Evolutionary conservation across 176 grass and related monocot species (phyloP), one percentile per base, ranked within the genome.

Genomic region (Carex parvula): DNA sequence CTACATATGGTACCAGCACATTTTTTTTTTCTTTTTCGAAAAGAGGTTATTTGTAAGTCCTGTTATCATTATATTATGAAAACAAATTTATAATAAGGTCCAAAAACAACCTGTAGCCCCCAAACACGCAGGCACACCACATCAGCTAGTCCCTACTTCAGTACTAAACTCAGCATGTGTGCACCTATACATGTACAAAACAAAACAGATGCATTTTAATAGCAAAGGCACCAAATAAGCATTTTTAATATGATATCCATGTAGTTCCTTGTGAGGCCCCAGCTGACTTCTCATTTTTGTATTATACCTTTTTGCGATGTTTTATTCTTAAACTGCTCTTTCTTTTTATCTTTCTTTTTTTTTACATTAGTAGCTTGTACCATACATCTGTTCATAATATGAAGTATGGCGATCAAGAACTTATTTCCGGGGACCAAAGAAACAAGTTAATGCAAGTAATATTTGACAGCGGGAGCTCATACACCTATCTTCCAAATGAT

Each of bases 381-480:
- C 88, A 87, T 85, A 88, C 90, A 70, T 80, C 90, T 39, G 90
- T 84, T 87, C 87, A 88, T 29, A 89, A 85, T 65, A 86, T 95
- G 86, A 87, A 85, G 80, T 99, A 94, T 79, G 96, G 93, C 60
- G 83, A 87, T 79, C 64, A 76, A 67, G 83, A 92, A 63, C 61
- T 97, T 20, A 86, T 44, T 59, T 63, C 59, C 15, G 84, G 60
- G 29, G 69, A 56, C 22, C 83, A 86, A 69, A 48, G 81, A 92
- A 82, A 79, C 75, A 92, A 90, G 65, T 81, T 87, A 4, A 60
- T 93, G 52, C 93, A 91, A 87, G 87, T 95, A 16, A 92, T 99
- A 50, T 99, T 99, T 89, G 96, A 99, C 73, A 93, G 93, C 24
- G 96, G 96, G 58, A 99, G 96, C 81, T 95, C 93, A 20, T 99